Base-by-base conservation (phyloP, 192 early-diverging fungal genomes). In the Podila epicladia region DNA sequence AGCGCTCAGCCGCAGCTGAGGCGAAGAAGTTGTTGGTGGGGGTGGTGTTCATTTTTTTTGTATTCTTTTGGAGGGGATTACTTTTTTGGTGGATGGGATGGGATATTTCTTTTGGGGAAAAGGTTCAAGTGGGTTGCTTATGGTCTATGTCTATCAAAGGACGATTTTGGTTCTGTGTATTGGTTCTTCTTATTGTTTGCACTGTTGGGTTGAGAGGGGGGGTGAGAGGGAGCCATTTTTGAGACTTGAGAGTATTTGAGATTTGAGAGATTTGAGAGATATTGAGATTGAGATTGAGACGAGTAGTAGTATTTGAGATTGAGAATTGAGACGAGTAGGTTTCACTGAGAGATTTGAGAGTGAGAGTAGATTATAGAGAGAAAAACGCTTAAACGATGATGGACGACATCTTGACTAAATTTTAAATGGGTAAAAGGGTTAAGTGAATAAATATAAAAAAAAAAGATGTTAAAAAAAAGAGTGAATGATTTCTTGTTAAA, bases 221-320 rank as follows among this genome's bases (percentile, higher is more conserved):
- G 77, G 71, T 71, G 72, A 50, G 77, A 80, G 71, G 77, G 71
- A 73, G 71, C 77, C 77, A 80, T 80, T 79, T 79, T 79, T 65
- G 70, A 26, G 62, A 69, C 22, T 59, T 67, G 64, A 65, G 64
- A 65, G 41, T 45, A 15, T 45, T 45, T 45, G 62, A 67, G 51
- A 45, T 45, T 45, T 65, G 26, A 45, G 61, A 71, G 69, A 72
- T 41, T 64, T 29, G 65, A 48, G 63, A 67, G 72, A 73, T 4
- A 65, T 65, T 73, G 62, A 67, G 51, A 58, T 22, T 72, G 66
- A 63, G 59, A 61, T 24, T 61, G 59, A 61, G 26, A 33, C 41
- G 15, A 45, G 41, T 45, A 38, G 31, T 31, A 33, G 3, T 35
- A 60, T 26, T 63, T 72, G 62, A 72, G 53, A 65, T 37, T 33